A percentile compares a stretch with the other conserved stretches of the same genome.
These are phyloP conservation scores for Trichosporon faecale DNA, from an alignment of 1,284 basidiomycete genomes.

Conservation along the genomic window DNA sequence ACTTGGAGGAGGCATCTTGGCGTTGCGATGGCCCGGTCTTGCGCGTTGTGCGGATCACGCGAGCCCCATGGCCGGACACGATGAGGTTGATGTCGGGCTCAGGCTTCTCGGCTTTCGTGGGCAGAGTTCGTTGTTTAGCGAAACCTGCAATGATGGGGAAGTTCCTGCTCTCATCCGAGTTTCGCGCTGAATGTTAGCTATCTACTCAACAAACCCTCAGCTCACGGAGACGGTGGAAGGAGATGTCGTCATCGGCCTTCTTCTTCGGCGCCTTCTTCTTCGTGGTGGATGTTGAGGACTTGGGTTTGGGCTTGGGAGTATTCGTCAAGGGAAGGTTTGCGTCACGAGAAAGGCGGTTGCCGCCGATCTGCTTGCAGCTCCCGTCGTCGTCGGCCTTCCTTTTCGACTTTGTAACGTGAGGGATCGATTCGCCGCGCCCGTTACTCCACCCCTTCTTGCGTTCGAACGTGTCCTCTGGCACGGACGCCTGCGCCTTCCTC, in stretches of 20 bases:
- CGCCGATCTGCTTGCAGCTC: not conserved
- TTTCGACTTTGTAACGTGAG: conserved; percentile 15
- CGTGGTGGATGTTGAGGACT: not conserved
- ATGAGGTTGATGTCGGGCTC: conserved; percentile 7
- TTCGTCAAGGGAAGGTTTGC: conserved; percentile 4
- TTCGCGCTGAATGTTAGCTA: conserved; percentile 6
- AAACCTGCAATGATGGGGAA: conserved; percentile 22
- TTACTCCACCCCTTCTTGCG: conserved; percentile 28
- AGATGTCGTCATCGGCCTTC: conserved; percentile 16
- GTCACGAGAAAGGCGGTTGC: not conserved
- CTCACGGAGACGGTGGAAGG: conserved; percentile 21
- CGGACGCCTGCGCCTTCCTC: conserved; percentile 4
- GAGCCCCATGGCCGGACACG: not conserved
- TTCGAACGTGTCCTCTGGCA: conserved; percentile 10
- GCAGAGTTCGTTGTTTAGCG: conserved; percentile 15
- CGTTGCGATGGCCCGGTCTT: not conserved
- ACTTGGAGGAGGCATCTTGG: not conserved
- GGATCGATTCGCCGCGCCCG: conserved; percentile 17
- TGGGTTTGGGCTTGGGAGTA: not conserved
- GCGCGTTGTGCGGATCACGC: not conserved
- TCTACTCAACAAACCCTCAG: rapidly evolving
- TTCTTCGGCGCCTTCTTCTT: conserved; percentile 18
- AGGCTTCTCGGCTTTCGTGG: conserved; percentile 10
- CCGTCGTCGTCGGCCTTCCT: not conserved
- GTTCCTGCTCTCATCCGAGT: not conserved